Evolutionary conservation across 1,284 basidiomycete genomes (phyloP).

Genomic region (Apiotrichum sp.): DNA sequence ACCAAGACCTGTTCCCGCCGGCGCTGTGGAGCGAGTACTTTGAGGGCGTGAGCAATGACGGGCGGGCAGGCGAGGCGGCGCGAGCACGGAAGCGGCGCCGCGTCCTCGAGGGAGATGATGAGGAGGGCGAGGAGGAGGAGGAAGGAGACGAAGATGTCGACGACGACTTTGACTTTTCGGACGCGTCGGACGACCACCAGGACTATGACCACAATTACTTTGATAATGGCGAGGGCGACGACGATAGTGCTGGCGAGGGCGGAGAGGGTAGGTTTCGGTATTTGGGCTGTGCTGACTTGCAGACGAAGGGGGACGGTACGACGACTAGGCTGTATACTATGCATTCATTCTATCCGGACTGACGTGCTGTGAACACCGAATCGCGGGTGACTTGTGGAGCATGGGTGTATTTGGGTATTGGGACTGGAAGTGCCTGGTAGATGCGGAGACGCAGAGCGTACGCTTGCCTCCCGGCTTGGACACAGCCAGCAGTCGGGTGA

Average conservation of each 20-base stretch:
- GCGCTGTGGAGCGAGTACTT: slow-evolving; percentile 43
- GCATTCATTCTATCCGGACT: neutral
- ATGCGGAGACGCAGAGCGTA: too few relatives aligned
- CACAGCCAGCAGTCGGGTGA: too few relatives aligned
- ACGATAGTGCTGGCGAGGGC: slow-evolving; percentile 39
- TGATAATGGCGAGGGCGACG: slow-evolving; percentile 47
- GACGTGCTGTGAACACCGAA: too few relatives aligned
- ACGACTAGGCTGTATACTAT: slow-evolving; percentile 1
- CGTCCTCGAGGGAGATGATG: slow-evolving; percentile 10
- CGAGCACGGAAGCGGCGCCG: slow-evolving; percentile 7
- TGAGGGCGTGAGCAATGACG: slow-evolving; percentile 17
- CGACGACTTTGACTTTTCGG: slow-evolving; percentile 40
- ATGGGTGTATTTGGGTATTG: neutral
- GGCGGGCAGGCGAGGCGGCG: neutral
- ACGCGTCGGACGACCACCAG: slow-evolving; percentile 44
- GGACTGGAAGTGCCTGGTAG: neutral
- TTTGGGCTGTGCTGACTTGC: neutral
- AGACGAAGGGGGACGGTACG: slow-evolving; percentile 8
- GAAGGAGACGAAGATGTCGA: slow-evolving; percentile 16
- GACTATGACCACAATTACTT: slow-evolving; percentile 48
- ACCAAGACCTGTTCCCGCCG: slow-evolving; percentile 40
- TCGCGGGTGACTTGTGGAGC: neutral
- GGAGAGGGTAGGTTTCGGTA: slow-evolving; percentile 25
- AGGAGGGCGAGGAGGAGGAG: slow-evolving; percentile 9
- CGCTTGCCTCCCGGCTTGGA: too few relatives aligned